Base-by-base conservation (phyloP, 768 basidiomycete species). In the Tephrocybe rancida region DNA sequence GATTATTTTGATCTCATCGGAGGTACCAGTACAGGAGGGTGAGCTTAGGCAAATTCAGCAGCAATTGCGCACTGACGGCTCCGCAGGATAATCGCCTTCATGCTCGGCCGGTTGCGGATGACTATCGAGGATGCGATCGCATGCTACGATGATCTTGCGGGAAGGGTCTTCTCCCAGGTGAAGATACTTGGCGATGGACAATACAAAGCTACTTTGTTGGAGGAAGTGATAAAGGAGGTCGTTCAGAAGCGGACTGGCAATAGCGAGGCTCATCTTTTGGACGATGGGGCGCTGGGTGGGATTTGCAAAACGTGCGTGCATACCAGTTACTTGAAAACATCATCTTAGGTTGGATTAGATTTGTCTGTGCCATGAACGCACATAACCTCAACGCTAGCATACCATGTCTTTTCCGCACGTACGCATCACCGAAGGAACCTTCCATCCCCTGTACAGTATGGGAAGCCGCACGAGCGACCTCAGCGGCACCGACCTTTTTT, bases 1-100 rank as follows among this genome's bases (percentile, higher is more conserved):
- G 58, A 64, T 11, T 55, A 55, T 21, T 61, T 64, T 29, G 57
- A 64, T 35, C 37, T 61, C 10, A 59, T 64, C 8, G 56, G 63
- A 5, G 58, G 63, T 22, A 60, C 57, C 0, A 50, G 59, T 18
- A 64, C 63, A 9, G 61, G 63, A 1, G 62, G 63, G 61, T 62
- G 29, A 30, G 29, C 29, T 30, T 13, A 13, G 5, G 7, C 29
- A 30, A 30, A 30, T 30, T 30, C n/a, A n/a, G n/a, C n/a, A n/a
- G n/a, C 16, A 45, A 18, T 45, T 3, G 18, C n/a, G 10, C n/a
- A 35, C 14, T 47, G 30, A 47, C 19, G 16, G 22, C 8, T 24
- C 13, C 14, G 5, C 13, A 49, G 48, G 9, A 10, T 49, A 5
- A 49, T 39, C 18, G 48, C 48, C 19, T 30, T 49, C 30, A 49